Evolutionary conservation across 140 eudicot species (phyloP), one percentile per base, ranked within the genome.

Genomic region (Flaveria floridana): DNA sequence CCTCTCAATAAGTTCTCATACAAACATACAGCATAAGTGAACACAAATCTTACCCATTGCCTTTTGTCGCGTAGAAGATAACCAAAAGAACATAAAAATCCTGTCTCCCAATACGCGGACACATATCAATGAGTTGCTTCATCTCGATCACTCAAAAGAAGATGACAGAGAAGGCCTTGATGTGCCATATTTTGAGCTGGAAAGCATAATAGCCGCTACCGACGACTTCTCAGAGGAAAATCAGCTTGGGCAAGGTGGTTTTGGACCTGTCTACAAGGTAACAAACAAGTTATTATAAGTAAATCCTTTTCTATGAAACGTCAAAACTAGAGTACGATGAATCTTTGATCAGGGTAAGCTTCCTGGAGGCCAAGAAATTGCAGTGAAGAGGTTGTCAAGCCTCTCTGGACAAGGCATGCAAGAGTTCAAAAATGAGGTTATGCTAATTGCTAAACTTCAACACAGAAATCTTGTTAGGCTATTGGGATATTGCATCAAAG

Each of bases 231-330:
- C 86, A 2, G 63, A 51, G 20, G 87, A 51, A 70, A 80, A 79
- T 63, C 83, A 68, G 52, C 89, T 87, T 64, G 92, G 92, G 8
- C 66, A 74, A 80, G 92, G 92, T 30, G 92, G 92, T 51, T 78
- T 82, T 65, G 95, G 85, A 18, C 67, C 67, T 25, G 67, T 61
- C n/a, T 61, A 61, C 42, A 61, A 26, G 67, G 67, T 61, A 61
- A 26, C 67, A 61, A 30, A 39, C 6, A 42, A 7, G 4, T 70
- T 50, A 3, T 25, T 26, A 8, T 65, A 28, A 69, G 44, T 64
- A 3, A 26, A 26, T 23, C 41, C 14, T 26, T 26, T 61, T 26
- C 0, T 23, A 26, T 8, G 28, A 61, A 61, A 20, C 15, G 39
- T 58, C 23, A 15, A 10, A 25, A 61, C 3, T 25, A 61, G 26